Percentiles rank a stretch among this genome's conserved stretches.
Conservation (phyloP, 176 grass and related monocot genomes). For the Miscanthus lutarioriparius region DNA sequence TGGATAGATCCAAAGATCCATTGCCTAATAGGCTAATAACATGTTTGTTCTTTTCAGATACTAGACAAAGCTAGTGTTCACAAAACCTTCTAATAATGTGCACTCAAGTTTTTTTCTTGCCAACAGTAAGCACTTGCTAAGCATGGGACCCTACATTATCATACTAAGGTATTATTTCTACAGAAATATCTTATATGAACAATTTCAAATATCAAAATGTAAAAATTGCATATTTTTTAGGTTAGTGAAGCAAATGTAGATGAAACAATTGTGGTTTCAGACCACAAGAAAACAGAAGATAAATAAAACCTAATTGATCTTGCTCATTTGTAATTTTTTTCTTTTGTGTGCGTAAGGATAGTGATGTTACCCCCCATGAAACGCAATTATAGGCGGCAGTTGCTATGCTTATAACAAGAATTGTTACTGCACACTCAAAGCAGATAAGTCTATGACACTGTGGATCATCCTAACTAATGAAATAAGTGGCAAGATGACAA, state of each 20-base stretch:
- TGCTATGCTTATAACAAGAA: not conserved
- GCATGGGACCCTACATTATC: not conserved
- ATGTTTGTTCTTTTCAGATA: constrained; percentile 12
- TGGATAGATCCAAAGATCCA: constrained; percentile 14
- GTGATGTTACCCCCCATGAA: not conserved
- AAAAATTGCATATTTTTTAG: not conserved
- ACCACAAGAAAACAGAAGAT: constrained; percentile 24
- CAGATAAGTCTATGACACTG: not conserved
- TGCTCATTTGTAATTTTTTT: not conserved
- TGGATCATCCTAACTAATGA: not conserved
- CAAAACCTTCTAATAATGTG: not conserved
- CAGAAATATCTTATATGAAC: not conserved
- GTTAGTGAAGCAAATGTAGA: not conserved
- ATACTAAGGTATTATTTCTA: constrained; percentile 15
- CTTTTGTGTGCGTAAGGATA: not conserved
- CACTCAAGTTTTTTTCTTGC: not conserved
- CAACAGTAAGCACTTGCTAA: not conserved
- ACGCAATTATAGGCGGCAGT: not conserved
- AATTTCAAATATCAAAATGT: constrained; percentile 7
- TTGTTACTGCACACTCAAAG: not conserved
- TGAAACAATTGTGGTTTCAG: not conserved
- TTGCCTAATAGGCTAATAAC: not conserved
- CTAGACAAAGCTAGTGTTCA: constrained; percentile 10
- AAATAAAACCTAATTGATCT: not conserved
- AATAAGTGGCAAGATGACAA: constrained; percentile 38